These are phyloP conservation scores for Durio zibethinus DNA, from an alignment of 345 rosid species.

Conservation along the genomic window DNA sequence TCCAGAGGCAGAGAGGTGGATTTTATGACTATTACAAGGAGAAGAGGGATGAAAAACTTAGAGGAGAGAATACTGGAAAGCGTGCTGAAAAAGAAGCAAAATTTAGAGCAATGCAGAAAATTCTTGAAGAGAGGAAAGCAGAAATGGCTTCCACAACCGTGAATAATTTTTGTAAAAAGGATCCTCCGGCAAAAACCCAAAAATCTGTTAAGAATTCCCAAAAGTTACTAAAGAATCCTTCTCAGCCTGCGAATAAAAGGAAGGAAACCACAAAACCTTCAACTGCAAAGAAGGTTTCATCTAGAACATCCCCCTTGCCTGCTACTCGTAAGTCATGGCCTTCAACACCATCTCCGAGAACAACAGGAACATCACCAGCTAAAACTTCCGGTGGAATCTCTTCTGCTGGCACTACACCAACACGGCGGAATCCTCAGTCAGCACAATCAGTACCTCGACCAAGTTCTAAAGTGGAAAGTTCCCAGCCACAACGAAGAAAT, in stretches of 20 bases:
- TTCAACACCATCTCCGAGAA: conserved; percentile 43
- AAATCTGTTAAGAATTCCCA: conserved; percentile 33
- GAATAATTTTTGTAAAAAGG: conserved; percentile 37
- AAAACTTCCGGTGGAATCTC: conserved; percentile 35
- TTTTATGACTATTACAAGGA: conserved; percentile 55
- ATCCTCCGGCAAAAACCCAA: conserved; percentile 30
- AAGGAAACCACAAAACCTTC: conserved; percentile 42
- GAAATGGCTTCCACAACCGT: conserved; percentile 39
- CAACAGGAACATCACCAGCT: conserved; percentile 36
- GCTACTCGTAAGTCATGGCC: conserved; percentile 60
- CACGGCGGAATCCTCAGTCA: conserved; percentile 42
- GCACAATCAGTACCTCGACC: conserved; percentile 31
- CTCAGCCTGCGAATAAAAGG: conserved; percentile 36
- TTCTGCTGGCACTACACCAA: conserved; percentile 37
- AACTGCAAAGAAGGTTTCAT: conserved; percentile 30
- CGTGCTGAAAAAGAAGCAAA: conserved; percentile 49
- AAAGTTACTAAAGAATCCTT: conserved; percentile 24
- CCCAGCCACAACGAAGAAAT: conserved; percentile 29
- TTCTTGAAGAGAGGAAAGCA: conserved; percentile 48
- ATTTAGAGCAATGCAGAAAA: conserved; percentile 47
- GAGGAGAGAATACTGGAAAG: conserved; percentile 49
- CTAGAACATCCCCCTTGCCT: conserved; percentile 41
- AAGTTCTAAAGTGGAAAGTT: conserved; percentile 38
- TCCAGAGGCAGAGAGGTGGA: conserved; percentile 49
- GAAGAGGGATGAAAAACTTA: conserved; percentile 55